Base-by-base conservation (phyloP, 805 yeast species). In the Kuraishia cidri region DNA sequence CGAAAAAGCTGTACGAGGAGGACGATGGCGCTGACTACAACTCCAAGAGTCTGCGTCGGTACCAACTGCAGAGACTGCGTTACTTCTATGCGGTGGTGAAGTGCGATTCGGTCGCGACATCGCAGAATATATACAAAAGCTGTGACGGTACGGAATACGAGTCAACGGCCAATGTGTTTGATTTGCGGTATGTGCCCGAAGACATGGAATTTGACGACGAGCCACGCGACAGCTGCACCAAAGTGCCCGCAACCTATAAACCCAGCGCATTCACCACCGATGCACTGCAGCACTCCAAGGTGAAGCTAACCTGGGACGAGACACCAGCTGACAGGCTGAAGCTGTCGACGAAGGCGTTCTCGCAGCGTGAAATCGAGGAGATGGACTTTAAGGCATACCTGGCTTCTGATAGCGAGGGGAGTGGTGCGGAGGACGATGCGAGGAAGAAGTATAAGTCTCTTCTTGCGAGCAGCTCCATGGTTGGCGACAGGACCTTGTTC, bases 131-230 rank as follows among this genome's bases (percentile, higher is more conserved):
- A 19, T 92, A 90, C 52, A 76, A 77, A 23, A 80, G 74, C 47
- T 86, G 95, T 59, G 98, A 92, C 56, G 95, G 95, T 21, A 74
- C 97, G 0, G 98, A 92, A 58, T 92, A 75, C 50, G 98, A 92
- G 57, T 79, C 95, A 10, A 87, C 97, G 0, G 94, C 97, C 4
- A 92, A 92, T 52, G 71, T 85, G 35, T 90, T 92, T 54, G 98
- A 92, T 55, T 62, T 92, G 40, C 69, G 98, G 46, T 92, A 84
- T 46, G 77, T 92, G 33, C 97, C 98, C 2, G 95, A 85, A 31
- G 96, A 76, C 17, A 86, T 87, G 86, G 79, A 72, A 2, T 92
- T 92, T 54, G 87, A 79, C 9, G 83, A 75, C 35, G 74, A 72
- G 37, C 79, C 94, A 26, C 70, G 75, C 44, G 97, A 92, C 46